Base-by-base conservation (phyloP, 2,329 filamentous ascomycete species). In the Didymella lethalis region DNA sequence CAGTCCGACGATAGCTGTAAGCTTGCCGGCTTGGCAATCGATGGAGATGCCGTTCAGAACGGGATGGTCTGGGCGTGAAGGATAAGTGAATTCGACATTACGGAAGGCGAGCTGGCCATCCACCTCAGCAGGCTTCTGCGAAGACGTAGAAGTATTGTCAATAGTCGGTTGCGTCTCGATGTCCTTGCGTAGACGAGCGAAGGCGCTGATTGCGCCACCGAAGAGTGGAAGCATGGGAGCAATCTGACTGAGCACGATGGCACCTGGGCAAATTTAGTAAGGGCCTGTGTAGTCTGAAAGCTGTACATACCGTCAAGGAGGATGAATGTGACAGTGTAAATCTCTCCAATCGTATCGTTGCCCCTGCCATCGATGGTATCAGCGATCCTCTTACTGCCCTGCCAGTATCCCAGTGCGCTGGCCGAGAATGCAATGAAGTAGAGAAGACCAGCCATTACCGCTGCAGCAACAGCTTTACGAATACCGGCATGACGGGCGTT, bases 401-500 rank as follows among this genome's bases (percentile, higher is more conserved):
- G 84, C 86, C 87, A 90, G 68, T 89, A 90, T 0, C 88, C 86
- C 14, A 90, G 78, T 1, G 86, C 86, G 69, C 90, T 90, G 7
- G 86, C 86, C 2, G 86, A 83, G 63, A 88, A 90, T 4, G 87
- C 86, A 63, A 90, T 85, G 62, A 90, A 90, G 70, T 89, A 90
- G 7, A 90, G 76, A 16, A 84, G 72, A 10, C 87, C 87, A 7
- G 85, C 81, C 67, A 89, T 86, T 0, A 85, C 72, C 4, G 84
- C 88, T 26, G 84, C 80, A 0, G 83, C 80, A 1, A 82, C 74
- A 0, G 85, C 83, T 69, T 89, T 90, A 62, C 85, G 85, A 59
- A 86, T 80, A 2, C 83, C 86, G 25, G 84, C 80, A 10, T 75
- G 78, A 47, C 82, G 79, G 3, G 86, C 83, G 3, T 76, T 72